Evolutionary conservation across 2,329 filamentous ascomycete species (phyloP), one percentile per base, ranked within the genome.

Genomic region (Gnomoniopsis smithogilvyi): DNA sequence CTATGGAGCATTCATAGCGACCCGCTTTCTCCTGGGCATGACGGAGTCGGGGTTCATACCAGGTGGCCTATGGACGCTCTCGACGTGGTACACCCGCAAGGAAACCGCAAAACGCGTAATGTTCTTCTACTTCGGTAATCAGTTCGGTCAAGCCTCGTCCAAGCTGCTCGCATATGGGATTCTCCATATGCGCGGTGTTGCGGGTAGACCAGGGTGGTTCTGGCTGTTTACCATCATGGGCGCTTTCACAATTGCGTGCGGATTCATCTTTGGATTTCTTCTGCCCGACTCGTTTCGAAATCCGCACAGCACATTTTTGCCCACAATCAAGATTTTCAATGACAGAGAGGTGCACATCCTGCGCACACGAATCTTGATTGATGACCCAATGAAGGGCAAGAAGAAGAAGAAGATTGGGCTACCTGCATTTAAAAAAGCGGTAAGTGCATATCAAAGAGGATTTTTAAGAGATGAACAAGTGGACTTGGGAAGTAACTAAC

Each of bases 71-170:
- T 71, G 67, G 56, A 68, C 73, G 33, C 65, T 77, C 2, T 74
- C 74, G 0, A 73, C 72, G 1, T 77, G 74, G 70, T 78, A 77
- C 57, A 77, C 73, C 30, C 68, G 67, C n/a, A 67, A 69, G 6
- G 75, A 78, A 56, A 73, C 72, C 1, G 74, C 72, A 62, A 68
- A 75, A 21, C 71, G 75, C 14, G 72, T 74, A 6, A 73, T 72
- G 15, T 62, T 77, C 1, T 77, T 78, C 64, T 78, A 76, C 63
- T 73, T 77, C 38, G 76, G 75, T 1, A 75, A 77, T 47, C 72
- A 76, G 62, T 72, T 75, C 24, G 73, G 62, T 14, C 51, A 61
- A 2, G 63, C 58, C 1, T 59, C 53, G 3, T 60, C 56, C 7
- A 63, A 62, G 0, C 56, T 65, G 22, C 60, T 65, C 1, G 62